Evolutionary conservation across 306 rosid genomes (phyloP).

Genomic region (Cucurbita argyrosperma): DNA sequence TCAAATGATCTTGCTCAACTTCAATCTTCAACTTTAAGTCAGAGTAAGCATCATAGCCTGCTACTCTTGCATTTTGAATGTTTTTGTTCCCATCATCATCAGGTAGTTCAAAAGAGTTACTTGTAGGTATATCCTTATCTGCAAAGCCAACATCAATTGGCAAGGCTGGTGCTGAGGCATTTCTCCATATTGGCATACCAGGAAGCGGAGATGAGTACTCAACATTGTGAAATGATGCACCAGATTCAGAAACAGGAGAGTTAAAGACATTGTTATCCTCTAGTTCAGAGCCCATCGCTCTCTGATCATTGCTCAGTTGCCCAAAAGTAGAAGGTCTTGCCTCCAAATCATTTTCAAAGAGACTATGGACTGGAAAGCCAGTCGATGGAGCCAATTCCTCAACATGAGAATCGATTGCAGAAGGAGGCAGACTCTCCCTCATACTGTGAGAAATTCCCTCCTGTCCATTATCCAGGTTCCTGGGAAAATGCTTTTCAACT

Average conservation of each 20-base stretch:
- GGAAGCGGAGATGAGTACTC: conserved; percentile 51
- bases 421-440: conserved; percentile 24
- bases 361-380: conserved; percentile 26
- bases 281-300: conserved; percentile 39
- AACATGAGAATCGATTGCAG: conserved; percentile 19
- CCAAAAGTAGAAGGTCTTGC: conserved; percentile 27
- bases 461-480: conserved; percentile 18
- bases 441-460: conserved; percentile 34
- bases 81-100: conserved; percentile 13
- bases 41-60: conserved; percentile 14
- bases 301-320: conserved; percentile 32
- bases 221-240: conserved; percentile 42
- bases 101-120: conserved; percentile 21
- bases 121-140: conserved; percentile 11
- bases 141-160: conserved; percentile 17
- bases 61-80: conserved; percentile 12
- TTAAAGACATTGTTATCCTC: conserved; percentile 35
- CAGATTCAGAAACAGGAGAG: conserved; percentile 51
- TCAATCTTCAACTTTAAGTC: conserved; percentile 15
- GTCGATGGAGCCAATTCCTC: conserved; percentile 25
- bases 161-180: conserved; percentile 26
- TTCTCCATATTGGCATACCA: conserved; percentile 50
- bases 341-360: conserved; percentile 32
- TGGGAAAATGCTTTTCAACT: conserved; percentile 25
- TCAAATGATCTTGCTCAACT: conserved; percentile 25